Evolutionary conservation across 2,329 filamentous ascomycete species (phyloP), one percentile per base, ranked within the genome.

Genomic region (Ilyonectria robusta): DNA sequence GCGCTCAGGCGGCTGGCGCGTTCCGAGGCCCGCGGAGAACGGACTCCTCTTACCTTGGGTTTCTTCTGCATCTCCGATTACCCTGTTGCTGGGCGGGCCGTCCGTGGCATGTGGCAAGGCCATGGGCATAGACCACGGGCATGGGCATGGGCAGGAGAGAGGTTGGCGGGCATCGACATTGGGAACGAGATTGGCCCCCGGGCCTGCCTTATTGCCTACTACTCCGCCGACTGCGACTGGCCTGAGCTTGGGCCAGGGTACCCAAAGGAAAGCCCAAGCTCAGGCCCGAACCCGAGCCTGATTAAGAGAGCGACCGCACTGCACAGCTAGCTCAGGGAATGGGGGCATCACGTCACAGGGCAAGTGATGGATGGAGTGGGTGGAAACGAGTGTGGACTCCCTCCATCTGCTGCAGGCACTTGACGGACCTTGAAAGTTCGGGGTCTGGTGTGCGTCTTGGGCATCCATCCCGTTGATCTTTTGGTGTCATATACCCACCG

Each of bases 361-460:
- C 67, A 66, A 67, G 56, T 59, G 56, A 64, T 59, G 66, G 62
- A 73, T 31, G 62, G 21, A 68, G 65, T 67, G 58, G 55, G 65
- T 69, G 69, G 66, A 72, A 74, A 72, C 68, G 62, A 74, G 70
- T 71, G 73, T 75, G 73, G 72, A 66, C 66, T 71, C 66, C 63
- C 65, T 66, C 47, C 26, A 5, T 56, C 58, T 53, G 29, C 37
- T 57, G 53, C 53, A 57, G 46, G 50, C 46, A 44, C 35, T 55
- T 63, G 29, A 17, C 47, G 33, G 47, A 56, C 50, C 51, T 42
- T 46, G 35, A 26, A 40, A 54, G 47, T 23, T 21, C 23, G 31
- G 37, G 37, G 31, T 58, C 44, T 40, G 21, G 13, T 15, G 37
- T 26, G 53, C 31, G 23, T 42, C 19, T 40, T 44, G 53, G 21